These are phyloP conservation scores for Erodium moschatum DNA, from an alignment of 441 rosid species.

Conservation along the genomic window DNA sequence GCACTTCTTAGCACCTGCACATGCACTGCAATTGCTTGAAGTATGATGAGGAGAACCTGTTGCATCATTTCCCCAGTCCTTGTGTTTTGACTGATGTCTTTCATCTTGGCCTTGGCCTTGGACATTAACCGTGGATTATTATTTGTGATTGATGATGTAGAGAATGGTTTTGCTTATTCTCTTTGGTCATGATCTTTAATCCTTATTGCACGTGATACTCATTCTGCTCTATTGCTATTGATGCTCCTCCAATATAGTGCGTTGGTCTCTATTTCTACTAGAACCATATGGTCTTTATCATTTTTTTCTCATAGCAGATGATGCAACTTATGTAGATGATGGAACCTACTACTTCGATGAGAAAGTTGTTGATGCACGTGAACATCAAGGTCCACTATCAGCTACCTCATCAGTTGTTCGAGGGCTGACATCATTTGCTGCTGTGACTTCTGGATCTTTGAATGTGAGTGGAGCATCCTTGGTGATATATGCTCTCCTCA, in stretches of 20 bases:
- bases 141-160: background rate
- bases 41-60: constrained; percentile 4
- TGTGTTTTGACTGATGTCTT: background rate
- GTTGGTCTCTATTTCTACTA: background rate
- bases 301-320: background rate
- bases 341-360: constrained; percentile 77
- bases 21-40: background rate
- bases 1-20: background rate
- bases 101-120: background rate
- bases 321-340: constrained; percentile 41
- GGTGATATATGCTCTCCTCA: constrained; percentile 11
- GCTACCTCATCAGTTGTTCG: constrained; percentile 73
- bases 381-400: constrained; percentile 56
- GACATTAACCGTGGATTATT: background rate
- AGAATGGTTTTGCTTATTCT: background rate
- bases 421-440: constrained; percentile 62
- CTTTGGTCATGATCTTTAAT: background rate
- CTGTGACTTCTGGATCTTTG: constrained; percentile 47
- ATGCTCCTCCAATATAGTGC: background rate
- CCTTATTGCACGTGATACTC: background rate
- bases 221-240: background rate
- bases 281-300: background rate
- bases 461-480: constrained; percentile 36
- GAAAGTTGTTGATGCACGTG: constrained; percentile 42
- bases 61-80: background rate